phyloP scores from a whole-genome alignment of 1,139 yeast species.

The Eremothecium gossypii region DNA sequence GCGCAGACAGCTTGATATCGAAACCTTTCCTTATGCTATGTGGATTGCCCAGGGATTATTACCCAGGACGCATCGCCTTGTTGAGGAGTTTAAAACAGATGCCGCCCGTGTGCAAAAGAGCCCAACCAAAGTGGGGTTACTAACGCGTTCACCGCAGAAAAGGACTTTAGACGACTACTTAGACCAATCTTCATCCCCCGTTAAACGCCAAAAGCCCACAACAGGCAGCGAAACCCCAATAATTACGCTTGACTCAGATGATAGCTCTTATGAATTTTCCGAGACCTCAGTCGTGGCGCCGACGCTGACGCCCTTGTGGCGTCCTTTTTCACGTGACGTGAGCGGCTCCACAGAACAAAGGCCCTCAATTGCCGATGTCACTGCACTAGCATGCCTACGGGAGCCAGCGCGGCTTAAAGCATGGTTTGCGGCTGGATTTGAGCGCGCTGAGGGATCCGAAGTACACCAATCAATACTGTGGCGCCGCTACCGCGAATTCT shows the following conservation, averaged over 20 bases:
- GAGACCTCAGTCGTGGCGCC: too few species aligned
- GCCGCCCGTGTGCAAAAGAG: too few species aligned
- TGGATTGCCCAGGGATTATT: constrained; percentile 22
- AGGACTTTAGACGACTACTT: constrained; percentile 22
- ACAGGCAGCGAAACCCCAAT: not conserved
- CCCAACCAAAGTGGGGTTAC: too few species aligned
- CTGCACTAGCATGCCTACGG: not conserved
- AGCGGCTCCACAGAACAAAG: too few species aligned
- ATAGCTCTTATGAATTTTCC: not conserved
- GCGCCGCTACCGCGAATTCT: not conserved
- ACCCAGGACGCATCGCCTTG: constrained; percentile 14
- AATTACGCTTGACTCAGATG: not conserved
- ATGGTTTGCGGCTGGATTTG: not conserved
- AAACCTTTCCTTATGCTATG: constrained; percentile 12
- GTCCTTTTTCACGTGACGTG: too few species aligned
- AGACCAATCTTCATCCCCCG: constrained; percentile 1
- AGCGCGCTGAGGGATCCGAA: not conserved
- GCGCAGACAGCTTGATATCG: constrained; percentile 15
- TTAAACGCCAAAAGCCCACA: not conserved
- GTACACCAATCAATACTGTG: not conserved
- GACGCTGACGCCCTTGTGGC: too few species aligned
- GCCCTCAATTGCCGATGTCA: not conserved
- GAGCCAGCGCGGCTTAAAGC: not conserved
- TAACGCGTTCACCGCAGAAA: constrained; percentile 13
- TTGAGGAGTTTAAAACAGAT: constrained; percentile 10